A percentile compares a stretch with the other conserved stretches of the same genome.
These are phyloP conservation scores for Cochlearia excelsa DNA, from an alignment of 345 rosid species.

Conservation along the genomic window DNA sequence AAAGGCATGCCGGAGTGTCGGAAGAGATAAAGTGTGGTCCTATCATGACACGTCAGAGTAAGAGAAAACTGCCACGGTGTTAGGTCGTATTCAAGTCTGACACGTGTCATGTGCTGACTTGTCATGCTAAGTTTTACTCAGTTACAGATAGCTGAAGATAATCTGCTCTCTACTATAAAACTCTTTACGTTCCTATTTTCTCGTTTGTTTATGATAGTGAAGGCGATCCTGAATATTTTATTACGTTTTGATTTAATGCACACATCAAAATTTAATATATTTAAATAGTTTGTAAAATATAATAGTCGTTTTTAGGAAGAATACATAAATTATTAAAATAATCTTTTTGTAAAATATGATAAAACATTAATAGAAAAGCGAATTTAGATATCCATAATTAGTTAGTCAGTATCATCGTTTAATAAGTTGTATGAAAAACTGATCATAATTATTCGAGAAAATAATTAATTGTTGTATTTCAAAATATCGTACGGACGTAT, in stretches of 20 bases:
- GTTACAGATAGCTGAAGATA: neutral
- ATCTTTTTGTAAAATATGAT: no score
- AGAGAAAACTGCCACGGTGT: slow-evolving; percentile 27
- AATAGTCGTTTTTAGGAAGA: no score
- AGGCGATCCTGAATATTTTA: neutral
- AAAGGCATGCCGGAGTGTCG: slow-evolving; percentile 38
- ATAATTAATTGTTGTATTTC: no score
- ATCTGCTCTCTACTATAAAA: slow-evolving; percentile 3
- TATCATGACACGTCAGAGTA: slow-evolving; percentile 32
- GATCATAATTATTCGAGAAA: no score
- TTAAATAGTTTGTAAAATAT: no score
- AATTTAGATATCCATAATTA: no score
- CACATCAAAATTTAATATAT: no score
- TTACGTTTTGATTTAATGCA: no score
- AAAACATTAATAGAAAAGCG: no score
- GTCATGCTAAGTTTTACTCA: slow-evolving; percentile 1
- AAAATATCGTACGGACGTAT: slow-evolving; percentile 24
- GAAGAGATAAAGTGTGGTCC: slow-evolving; percentile 35
- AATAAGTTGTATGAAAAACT: no score
- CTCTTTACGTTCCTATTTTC: neutral
- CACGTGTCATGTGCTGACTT: slow-evolving; percentile 37
- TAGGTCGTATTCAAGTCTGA: slow-evolving; percentile 26
- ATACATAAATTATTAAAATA: no score
- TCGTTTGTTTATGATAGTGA: neutral
- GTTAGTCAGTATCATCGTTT: no score